Evolutionary conservation across 2,329 filamentous ascomycete species (phyloP), one percentile per base, ranked within the genome.

Genomic region (Rhinocladiella mackenziei): DNA sequence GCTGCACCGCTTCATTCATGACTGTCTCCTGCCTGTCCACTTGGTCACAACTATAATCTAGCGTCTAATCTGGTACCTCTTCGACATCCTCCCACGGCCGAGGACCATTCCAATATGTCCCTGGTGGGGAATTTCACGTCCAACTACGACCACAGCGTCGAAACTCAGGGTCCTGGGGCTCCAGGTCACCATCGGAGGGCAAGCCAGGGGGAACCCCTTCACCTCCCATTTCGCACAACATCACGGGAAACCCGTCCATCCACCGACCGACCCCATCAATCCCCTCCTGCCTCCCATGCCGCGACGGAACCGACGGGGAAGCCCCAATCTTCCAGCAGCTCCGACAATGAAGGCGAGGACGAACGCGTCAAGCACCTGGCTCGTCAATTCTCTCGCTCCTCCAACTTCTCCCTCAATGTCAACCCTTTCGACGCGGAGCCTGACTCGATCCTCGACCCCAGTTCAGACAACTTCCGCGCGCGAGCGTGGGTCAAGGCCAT

Each of bases 401-500:
- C 54, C 3, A 43, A 20, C 28, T 38, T 34, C 17, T 51, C 48
- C 19, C 35, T 26, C 10, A 17, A 50, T 13, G 18, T 23, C 14
- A 56, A 55, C 31, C 48, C 51, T 31, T 52, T 60, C 19, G 50
- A 57, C 18, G 56, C 50, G 23, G 53, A 57, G 8, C 53, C 55
- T 1, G 50, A 59, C 29, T 60, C 62, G 2, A 50, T 56, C 1
- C 56, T 76, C 28, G 70, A 77, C 43, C 74, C 74, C 1, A 53
- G 54, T 28, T 66, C 63, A 28, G 56, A 62, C 9, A 62, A 69
- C 15, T 75, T 75, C 58, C 65, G 66, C 33, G 61, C 70, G 4
- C 65, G 64, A 46, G 63, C 64, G 35, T 75, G 72, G 71, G 65
- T 68, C 50, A 69, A 68, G 54, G 66, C 69, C 32, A 56, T 75